A percentile compares a stretch with the other conserved stretches of the same genome.
phyloP scores from a whole-genome alignment of 192 early-diverging fungal genomes.

The Spizellomyces sp. region DNA sequence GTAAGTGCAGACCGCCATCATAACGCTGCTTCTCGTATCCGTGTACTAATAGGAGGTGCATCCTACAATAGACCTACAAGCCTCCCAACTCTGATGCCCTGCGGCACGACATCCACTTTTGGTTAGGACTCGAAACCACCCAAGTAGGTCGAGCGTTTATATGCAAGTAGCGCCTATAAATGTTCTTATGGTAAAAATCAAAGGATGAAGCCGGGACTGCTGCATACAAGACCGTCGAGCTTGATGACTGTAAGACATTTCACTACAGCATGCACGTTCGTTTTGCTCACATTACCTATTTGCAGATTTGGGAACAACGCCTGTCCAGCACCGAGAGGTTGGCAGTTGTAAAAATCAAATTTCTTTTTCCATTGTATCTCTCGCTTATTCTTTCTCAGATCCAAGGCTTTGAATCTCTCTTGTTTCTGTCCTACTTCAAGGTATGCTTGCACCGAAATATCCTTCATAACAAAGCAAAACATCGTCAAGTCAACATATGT shows the following conservation, averaged over 20 bases:
- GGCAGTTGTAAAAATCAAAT: too few species aligned
- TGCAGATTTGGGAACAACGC: slow-evolving; percentile 60
- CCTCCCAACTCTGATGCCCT: slow-evolving; percentile 60
- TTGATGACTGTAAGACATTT: slow-evolving; percentile 59
- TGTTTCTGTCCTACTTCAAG: slow-evolving; percentile 74
- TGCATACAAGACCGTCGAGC: slow-evolving; percentile 80
- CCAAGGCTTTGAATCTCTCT: slow-evolving; percentile 63
- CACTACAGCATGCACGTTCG: neutral
- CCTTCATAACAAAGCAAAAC: neutral
- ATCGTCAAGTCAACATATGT: neutral
- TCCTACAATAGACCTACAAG: slow-evolving; percentile 64
- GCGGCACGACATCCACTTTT: slow-evolving; percentile 82
- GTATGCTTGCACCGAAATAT: slow-evolving; percentile 17
- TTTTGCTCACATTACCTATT: neutral
- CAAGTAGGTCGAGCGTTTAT: slow-evolving; percentile 45
- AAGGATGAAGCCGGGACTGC: slow-evolving; percentile 79
- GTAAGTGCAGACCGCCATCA: slow-evolving; percentile 40
- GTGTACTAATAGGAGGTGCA: neutral
- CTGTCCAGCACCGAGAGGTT: slow-evolving; percentile 76
- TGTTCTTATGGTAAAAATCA: neutral
- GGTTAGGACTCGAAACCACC: slow-evolving; percentile 74
- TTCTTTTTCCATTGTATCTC: neutral
- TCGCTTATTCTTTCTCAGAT: slow-evolving; percentile 33
- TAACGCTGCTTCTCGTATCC: slow-evolving; percentile 7
- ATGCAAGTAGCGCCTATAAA: neutral